phyloP scores from a whole-genome alignment of 225 moss, liverwort and hornwort species.

The Thuidium tamariscinum region DNA sequence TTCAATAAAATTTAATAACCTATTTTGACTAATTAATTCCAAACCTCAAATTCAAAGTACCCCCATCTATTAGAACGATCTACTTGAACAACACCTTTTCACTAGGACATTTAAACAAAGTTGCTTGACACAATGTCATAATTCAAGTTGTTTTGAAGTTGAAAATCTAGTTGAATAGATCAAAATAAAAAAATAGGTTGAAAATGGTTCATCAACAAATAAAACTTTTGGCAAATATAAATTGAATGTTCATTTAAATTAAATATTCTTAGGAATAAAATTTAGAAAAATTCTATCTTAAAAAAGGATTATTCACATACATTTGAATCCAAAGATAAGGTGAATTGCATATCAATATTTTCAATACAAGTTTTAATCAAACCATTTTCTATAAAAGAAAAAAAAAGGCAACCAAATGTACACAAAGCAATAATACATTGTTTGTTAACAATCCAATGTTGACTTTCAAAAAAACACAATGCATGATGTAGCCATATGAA shows the following conservation, averaged over 20 bases:
- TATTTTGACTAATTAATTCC: neutral
- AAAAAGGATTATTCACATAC: neutral
- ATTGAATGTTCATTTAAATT: neutral
- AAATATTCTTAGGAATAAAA: neutral
- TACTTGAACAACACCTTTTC: neutral
- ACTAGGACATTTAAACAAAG: neutral
- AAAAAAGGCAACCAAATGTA: neutral
- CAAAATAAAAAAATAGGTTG: neutral
- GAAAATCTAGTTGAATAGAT: neutral
- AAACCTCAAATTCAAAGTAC: rapidly evolving
- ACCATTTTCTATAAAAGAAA: neutral
- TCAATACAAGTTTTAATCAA: neutral
- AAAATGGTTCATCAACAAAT: neutral
- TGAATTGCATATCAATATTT: neutral
- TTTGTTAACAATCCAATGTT: neutral
- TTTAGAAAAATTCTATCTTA: neutral
- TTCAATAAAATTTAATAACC: too few species aligned
- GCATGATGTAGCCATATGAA: neutral
- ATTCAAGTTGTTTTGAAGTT: neutral
- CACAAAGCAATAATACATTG: neutral
- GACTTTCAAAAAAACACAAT: neutral
- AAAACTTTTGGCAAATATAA: neutral
- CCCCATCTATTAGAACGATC: neutral
- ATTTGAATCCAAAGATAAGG: neutral
- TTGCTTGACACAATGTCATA: neutral